Percentiles rank a stretch among this genome's conserved stretches.
Evolutionary conservation across 331 rosid species (phyloP).

Genomic region (Pyracantha coccinea): DNA sequence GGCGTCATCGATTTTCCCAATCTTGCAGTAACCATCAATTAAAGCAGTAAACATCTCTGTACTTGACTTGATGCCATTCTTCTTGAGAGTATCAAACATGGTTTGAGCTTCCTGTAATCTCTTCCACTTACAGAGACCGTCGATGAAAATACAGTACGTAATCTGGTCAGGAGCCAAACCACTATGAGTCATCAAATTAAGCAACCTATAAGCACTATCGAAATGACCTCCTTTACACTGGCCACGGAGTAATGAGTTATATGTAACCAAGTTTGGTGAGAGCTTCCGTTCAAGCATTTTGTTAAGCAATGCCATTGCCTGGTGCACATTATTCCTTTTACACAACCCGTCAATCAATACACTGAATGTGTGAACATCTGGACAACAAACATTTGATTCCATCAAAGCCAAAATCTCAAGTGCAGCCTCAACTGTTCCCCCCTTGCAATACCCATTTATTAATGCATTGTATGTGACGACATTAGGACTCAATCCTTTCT

Average conservation of each 20-base stretch:
- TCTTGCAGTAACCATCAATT: constrained; percentile 16
- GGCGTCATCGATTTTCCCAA: constrained; percentile 2
- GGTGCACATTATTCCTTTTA: neutral
- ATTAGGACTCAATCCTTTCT: neutral
- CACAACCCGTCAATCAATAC: neutral
- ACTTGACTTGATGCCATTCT: neutral
- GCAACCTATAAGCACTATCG: neutral
- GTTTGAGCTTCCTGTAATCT: neutral
- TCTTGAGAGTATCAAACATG: constrained; percentile 1
- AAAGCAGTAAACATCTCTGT: neutral
- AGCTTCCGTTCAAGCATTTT: constrained; percentile 1
- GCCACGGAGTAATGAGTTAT: neutral
- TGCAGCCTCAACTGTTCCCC: constrained; percentile 1
- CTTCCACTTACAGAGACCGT: neutral
- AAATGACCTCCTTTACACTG: neutral
- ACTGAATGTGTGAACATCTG: neutral
- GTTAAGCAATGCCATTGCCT: neutral
- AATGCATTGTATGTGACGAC: neutral
- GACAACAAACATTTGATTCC: neutral
- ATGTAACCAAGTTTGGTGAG: neutral
- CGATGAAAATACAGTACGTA: neutral
- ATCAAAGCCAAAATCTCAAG: neutral
- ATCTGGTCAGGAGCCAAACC: neutral
- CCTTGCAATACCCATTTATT: constrained; percentile 1
- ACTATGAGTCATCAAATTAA: neutral